A percentile compares a stretch with the other conserved stretches of the same genome.
phyloP scores from a whole-genome alignment of 495 filamentous ascomycete genomes.

The Friedmanniomyces endolithicus region DNA sequence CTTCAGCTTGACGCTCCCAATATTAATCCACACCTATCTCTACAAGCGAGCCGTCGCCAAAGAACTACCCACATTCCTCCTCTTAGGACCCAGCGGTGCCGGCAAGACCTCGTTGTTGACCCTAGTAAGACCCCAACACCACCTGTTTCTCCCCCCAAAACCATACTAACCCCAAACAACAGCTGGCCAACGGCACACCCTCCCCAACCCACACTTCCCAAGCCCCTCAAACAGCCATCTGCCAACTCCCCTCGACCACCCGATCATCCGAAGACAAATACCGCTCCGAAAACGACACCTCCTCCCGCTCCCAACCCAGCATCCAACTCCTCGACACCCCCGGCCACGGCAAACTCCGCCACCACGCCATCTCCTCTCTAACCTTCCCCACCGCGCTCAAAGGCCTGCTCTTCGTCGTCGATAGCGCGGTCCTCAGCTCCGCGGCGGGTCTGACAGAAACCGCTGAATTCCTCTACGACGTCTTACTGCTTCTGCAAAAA shows the following conservation, averaged over 20 bases:
- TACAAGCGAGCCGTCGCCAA: constrained; percentile 48
- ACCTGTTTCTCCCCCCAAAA: background rate
- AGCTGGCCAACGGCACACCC: constrained; percentile 39
- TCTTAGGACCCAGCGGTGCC: constrained; percentile 69
- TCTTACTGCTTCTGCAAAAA: constrained; percentile 70
- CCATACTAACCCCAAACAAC: constrained; percentile 3
- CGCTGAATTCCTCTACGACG: constrained; percentile 74
- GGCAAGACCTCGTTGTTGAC: constrained; percentile 85
- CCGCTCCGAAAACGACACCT: constrained; percentile 57
- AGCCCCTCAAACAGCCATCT: constrained; percentile 55
- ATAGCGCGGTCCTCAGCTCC: constrained; percentile 62
- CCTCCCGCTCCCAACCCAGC: constrained; percentile 48
- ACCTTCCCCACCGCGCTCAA: constrained; percentile 40
- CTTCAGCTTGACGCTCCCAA: constrained; percentile 58
- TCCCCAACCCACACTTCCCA: constrained; percentile 75
- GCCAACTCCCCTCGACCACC: constrained; percentile 50
- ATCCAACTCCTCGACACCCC: constrained; percentile 82
- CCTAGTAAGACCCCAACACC: constrained; percentile 41
- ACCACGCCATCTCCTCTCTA: constrained; percentile 29
- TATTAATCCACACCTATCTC: constrained; percentile 66
- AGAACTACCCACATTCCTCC: constrained; percentile 65
- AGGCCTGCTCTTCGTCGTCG: constrained; percentile 78
- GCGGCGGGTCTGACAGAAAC: constrained; percentile 43
- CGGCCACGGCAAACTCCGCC: constrained; percentile 85
- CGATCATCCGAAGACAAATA: constrained; percentile 55